A percentile compares a stretch with the other conserved stretches of the same genome.
These are phyloP conservation scores for Trametes sp. DNA, from an alignment of 1,284 basidiomycete genomes.

Conservation along the genomic window DNA sequence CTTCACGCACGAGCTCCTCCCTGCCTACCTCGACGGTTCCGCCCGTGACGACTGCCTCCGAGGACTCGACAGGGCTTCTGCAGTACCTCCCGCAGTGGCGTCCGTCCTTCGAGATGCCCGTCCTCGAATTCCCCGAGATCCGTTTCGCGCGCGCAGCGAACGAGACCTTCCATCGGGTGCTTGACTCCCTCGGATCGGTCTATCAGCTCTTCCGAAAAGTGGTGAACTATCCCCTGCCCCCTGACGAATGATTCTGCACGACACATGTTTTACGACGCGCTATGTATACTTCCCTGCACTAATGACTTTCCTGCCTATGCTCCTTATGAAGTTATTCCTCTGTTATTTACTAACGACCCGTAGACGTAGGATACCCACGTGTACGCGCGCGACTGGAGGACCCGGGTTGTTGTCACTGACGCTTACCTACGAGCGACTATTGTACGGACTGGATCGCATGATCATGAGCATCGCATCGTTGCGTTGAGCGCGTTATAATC, in stretches of 20 bases:
- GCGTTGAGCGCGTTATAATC: not conserved
- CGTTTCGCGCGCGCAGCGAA: conserved; percentile 30
- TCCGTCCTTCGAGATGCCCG: conserved; percentile 35
- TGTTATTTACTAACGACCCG: conserved; percentile 14
- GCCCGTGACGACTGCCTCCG: conserved; percentile 4
- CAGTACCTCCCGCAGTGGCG: conserved; percentile 32
- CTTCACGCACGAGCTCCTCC: conserved; percentile 3
- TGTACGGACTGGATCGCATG: conserved; percentile 1
- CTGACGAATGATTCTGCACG: not conserved
- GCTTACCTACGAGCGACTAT: not conserved
- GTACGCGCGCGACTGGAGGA: not conserved
- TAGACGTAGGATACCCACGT: conserved; percentile 20
- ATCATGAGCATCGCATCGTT: not conserved
- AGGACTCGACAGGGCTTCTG: conserved; percentile 3
- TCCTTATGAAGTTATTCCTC: conserved; percentile 26
- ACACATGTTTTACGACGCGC: conserved; percentile 1
- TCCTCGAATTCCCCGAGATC: conserved; percentile 28
- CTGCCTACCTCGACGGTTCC: conserved; percentile 23
- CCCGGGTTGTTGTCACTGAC: conserved; percentile 1
- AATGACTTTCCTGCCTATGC: conserved; percentile 9
- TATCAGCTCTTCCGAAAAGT: conserved; percentile 42
- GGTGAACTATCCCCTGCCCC: conserved; percentile 43
- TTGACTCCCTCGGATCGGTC: conserved; percentile 36
- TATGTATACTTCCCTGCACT: not conserved
- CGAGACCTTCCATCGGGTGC: conserved; percentile 33